Conservation (phyloP, 2,329 filamentous ascomycete species). For the Diplocarpon mali region DNA sequence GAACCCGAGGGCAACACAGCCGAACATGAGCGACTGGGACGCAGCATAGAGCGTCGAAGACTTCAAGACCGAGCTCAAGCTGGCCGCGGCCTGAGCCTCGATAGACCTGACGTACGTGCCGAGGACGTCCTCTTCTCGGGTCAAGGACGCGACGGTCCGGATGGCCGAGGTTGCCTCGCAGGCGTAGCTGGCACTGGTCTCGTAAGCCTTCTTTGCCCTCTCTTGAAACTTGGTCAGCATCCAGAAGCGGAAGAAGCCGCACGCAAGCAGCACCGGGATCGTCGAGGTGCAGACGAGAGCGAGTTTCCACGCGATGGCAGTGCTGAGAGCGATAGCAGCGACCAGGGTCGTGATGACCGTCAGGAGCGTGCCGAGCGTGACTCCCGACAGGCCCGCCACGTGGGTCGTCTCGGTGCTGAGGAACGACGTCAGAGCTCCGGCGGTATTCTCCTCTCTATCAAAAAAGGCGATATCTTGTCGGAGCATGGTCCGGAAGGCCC, state of each 20-base stretch:
- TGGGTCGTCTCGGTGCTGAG: conserved; percentile 84
- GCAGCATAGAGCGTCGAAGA: conserved; percentile 73
- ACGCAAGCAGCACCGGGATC: conserved; percentile 65
- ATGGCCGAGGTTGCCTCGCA: conserved; percentile 92
- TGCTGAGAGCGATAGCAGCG: conserved; percentile 56
- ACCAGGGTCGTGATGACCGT: conserved; percentile 72
- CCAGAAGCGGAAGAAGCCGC: conserved; percentile 82
- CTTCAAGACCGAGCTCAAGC: conserved; percentile 62
- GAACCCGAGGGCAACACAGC: conserved; percentile 78
- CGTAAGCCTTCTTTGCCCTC: conserved; percentile 69
- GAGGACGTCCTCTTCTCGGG: conserved; percentile 74
- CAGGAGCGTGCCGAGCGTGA: conserved; percentile 76
- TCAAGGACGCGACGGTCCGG: conserved; percentile 83
- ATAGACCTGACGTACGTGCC: conserved; percentile 58
- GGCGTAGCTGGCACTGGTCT: conserved; percentile 72
- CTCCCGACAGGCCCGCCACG: conserved; percentile 76
- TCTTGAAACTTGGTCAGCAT: conserved; percentile 70
- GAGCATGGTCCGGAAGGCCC: conserved; percentile 76
- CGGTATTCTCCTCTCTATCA: conserved; percentile 78
- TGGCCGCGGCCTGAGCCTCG: conserved; percentile 52
- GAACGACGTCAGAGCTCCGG: conserved; percentile 80
- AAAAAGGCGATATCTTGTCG: conserved; percentile 92
- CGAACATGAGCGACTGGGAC: conserved; percentile 74
- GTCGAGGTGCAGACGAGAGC: conserved; percentile 71
- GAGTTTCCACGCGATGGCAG: conserved; percentile 80